Conservation (phyloP, 257 asterid genomes). For the Solanum ossicruentum region DNA sequence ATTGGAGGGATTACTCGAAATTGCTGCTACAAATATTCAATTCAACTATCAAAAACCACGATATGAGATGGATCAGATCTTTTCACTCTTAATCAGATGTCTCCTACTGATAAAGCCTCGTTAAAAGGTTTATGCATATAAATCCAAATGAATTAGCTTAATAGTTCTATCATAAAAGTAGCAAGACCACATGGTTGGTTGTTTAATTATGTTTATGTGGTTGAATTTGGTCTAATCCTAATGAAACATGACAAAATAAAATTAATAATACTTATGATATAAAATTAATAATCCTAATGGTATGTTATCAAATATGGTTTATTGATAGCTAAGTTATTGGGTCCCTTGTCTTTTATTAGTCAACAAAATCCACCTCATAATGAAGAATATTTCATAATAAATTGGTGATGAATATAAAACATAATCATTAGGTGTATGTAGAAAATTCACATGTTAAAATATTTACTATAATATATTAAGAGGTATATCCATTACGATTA, state of each 20-base stretch:
- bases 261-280: not conserved
- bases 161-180: not conserved
- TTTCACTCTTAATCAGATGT: not conserved
- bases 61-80: not conserved
- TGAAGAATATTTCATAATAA: not conserved
- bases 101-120: not conserved
- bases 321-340: not conserved
- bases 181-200: not conserved
- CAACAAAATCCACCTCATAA: not conserved
- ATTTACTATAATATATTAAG: not conserved
- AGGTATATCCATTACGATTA: not conserved
- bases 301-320: not conserved
- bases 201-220: not conserved
- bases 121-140: too few relatives aligned
- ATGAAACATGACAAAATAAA: not conserved
- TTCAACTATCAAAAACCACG: not conserved
- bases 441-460: not conserved
- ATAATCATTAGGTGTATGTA: not conserved
- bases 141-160: not conserved
- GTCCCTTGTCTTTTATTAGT: not conserved
- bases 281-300: not conserved
- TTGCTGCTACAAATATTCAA: not conserved
- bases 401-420: not conserved
- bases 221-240: not conserved
- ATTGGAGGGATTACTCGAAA: not conserved